phyloP scores from a whole-genome alignment of 2,329 filamentous ascomycete genomes.

The Penicillium sp. region DNA sequence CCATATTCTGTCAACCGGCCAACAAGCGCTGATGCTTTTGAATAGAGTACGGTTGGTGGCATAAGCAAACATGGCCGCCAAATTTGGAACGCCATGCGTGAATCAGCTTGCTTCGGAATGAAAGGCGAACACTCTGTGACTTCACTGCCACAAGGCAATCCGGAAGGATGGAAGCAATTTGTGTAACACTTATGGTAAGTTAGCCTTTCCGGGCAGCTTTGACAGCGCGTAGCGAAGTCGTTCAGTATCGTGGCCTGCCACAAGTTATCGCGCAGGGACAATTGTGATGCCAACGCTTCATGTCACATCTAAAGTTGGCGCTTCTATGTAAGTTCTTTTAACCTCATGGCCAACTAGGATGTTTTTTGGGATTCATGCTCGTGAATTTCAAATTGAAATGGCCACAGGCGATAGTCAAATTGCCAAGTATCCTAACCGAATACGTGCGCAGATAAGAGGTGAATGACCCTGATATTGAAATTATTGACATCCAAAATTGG shows the following conservation, averaged over 20 bases:
- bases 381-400: not conserved
- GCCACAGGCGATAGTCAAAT: not conserved
- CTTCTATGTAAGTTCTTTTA: not conserved
- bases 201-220: not conserved
- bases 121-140: not conserved
- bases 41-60: not conserved
- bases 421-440: not conserved
- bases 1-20: not conserved
- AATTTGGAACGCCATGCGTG: not conserved
- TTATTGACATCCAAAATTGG: too few species aligned
- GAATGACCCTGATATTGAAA: not conserved
- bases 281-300: not conserved
- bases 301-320: not conserved
- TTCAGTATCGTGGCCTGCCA: not conserved
- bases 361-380: not conserved
- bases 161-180: too few species aligned
- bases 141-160: not conserved
- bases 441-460: not conserved
- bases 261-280: not conserved
- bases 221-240: not conserved
- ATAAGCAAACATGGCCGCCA: not conserved
- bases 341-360: not conserved
- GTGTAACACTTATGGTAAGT: too few species aligned
- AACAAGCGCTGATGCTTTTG: not conserved
- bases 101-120: not conserved